Conservation (phyloP, 345 rosid genomes). For the Theobroma cacao region DNA sequence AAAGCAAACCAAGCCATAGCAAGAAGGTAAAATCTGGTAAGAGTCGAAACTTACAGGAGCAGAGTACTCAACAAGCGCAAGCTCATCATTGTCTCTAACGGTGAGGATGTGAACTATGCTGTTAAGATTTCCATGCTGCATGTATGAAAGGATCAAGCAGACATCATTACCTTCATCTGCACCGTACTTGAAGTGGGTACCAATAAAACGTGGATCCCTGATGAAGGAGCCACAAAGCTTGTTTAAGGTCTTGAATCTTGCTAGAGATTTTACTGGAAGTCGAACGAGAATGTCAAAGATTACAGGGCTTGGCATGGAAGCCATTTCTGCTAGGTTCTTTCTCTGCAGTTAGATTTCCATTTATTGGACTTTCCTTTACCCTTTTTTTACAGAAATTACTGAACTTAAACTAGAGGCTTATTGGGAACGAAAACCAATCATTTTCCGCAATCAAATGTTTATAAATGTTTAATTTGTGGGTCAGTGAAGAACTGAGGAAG, state of each 20-base stretch:
- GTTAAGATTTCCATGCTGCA: background rate
- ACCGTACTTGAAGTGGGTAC: slow-evolving; percentile 8
- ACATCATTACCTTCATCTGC: background rate
- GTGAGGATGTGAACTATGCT: background rate
- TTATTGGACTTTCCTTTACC: background rate
- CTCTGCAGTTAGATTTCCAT: background rate
- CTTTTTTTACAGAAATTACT: no score
- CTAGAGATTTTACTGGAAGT: slow-evolving; percentile 14
- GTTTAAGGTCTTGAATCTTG: slow-evolving; percentile 15
- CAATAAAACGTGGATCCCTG: slow-evolving; percentile 7
- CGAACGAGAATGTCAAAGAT: slow-evolving; percentile 2
- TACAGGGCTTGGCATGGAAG: slow-evolving; percentile 1
- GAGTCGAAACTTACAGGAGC: slow-evolving; percentile 4
- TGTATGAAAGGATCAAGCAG: background rate
- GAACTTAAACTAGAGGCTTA: no score
- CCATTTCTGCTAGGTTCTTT: background rate
- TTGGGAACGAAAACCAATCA: no score
- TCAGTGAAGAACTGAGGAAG: background rate
- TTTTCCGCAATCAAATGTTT: background rate
- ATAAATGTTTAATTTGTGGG: background rate
- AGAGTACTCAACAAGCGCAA: background rate
- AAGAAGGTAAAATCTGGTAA: slow-evolving; percentile 18
- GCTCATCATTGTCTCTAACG: background rate
- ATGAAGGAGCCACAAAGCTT: background rate
- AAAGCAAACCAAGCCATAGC: slow-evolving; percentile 24